phyloP scores from a whole-genome alignment of 306 rosid species.

The Vigna reflexopilosa region DNA sequence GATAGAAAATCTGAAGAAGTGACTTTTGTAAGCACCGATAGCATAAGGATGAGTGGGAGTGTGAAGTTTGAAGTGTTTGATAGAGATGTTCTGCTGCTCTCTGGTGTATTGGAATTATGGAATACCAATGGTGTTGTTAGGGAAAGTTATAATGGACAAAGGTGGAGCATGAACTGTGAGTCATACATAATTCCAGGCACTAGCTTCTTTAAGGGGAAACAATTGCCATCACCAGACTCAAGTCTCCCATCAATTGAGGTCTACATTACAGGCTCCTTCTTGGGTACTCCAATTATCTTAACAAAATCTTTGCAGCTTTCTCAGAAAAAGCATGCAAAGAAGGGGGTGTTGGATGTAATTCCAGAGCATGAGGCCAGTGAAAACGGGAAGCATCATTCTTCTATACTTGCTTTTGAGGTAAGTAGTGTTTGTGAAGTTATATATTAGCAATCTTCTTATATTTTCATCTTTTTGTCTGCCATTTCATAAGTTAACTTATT shows the following conservation, averaged over 20 bases:
- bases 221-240: slow-evolving; percentile 52
- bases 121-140: slow-evolving; percentile 47
- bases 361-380: slow-evolving; percentile 70
- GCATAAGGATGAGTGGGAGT: slow-evolving; percentile 74
- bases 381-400: slow-evolving; percentile 52
- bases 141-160: slow-evolving; percentile 53
- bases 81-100: slow-evolving; percentile 64
- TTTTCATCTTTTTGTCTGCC: background rate
- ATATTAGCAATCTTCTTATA: background rate
- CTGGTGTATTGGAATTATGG: slow-evolving; percentile 66
- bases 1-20: slow-evolving; percentile 85
- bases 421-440: background rate
- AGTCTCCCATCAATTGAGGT: slow-evolving; percentile 71
- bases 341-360: slow-evolving; percentile 63
- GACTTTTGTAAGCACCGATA: slow-evolving; percentile 86
- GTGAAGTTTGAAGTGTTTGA: slow-evolving; percentile 83
- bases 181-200: slow-evolving; percentile 54
- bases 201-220: slow-evolving; percentile 64
- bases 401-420: slow-evolving; percentile 66
- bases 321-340: slow-evolving; percentile 61
- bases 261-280: slow-evolving; percentile 79
- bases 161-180: slow-evolving; percentile 76
- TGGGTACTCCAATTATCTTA: slow-evolving; percentile 72
- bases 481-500: slow-evolving; percentile 32
- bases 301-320: slow-evolving; percentile 67